Percentiles rank a stretch among this genome's conserved stretches.
phyloP scores from a whole-genome alignment of 148 eudicot species.

The Agrostemma githago region DNA sequence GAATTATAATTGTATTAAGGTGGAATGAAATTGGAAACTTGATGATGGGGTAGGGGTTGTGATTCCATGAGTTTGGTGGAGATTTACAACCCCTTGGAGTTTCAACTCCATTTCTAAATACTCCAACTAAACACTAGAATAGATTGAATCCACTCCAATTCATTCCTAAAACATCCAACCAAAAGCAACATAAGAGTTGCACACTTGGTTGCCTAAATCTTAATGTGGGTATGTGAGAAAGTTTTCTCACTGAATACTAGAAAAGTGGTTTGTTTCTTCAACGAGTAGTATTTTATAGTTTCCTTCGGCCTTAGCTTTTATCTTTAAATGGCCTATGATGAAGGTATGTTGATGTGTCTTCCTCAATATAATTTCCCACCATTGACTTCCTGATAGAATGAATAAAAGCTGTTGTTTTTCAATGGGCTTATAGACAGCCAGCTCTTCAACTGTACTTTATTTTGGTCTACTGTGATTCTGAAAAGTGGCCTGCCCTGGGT shows the following conservation, averaged over 20 bases:
- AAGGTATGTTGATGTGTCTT: slow-evolving; percentile 18
- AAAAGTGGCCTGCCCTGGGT: slow-evolving; percentile 13
- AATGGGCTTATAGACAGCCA: slow-evolving; percentile 2
- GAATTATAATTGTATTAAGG: too few relatives aligned
- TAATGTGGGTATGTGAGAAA: slow-evolving; percentile 21
- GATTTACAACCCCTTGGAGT: too few relatives aligned
- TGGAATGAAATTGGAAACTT: too few relatives aligned
- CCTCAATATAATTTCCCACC: slow-evolving; percentile 1
- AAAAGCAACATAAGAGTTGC: too few relatives aligned
- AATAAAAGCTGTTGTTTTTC: slow-evolving; percentile 2
- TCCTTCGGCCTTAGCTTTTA: background rate
- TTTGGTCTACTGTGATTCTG: background rate
- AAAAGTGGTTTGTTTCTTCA: background rate
- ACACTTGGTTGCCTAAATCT: slow-evolving; percentile 20
- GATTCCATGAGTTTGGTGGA: too few relatives aligned
- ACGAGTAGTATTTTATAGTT: background rate
- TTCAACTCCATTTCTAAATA: too few relatives aligned
- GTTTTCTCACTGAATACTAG: slow-evolving; percentile 12
- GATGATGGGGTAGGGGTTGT: too few relatives aligned
- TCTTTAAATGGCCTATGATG: background rate
- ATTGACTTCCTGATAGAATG: slow-evolving; percentile 24
- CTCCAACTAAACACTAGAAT: too few relatives aligned
- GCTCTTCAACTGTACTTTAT: background rate
- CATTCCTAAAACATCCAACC: too few relatives aligned
- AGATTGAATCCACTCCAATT: too few relatives aligned